A percentile compares a stretch with the other conserved stretches of the same genome.
Conservation (phyloP, 345 rosid genomes). For the Arabidopsis thaliana region DNA sequence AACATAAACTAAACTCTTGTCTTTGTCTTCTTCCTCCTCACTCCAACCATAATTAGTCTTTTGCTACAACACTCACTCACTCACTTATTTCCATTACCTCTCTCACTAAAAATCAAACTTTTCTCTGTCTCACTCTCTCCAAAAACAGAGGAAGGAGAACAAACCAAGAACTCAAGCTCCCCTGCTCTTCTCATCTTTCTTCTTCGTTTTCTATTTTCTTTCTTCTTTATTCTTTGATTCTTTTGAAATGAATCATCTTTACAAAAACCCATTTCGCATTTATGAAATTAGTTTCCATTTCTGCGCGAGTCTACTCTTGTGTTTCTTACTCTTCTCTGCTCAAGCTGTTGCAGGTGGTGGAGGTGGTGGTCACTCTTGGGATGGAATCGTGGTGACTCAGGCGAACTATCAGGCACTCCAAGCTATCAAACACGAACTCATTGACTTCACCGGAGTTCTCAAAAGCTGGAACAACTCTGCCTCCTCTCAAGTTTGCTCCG, state of each 20-base stretch:
- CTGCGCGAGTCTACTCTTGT: conserved; percentile 40
- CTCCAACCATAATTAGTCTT: conserved; percentile 41
- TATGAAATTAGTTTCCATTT: conserved; percentile 21
- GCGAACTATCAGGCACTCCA: conserved; percentile 72
- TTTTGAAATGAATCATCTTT: conserved; percentile 38
- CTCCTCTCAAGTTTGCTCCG: conserved; percentile 64
- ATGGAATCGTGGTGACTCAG: conserved; percentile 70
- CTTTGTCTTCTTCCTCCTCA: conserved; percentile 44
- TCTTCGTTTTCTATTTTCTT: conserved; percentile 29
- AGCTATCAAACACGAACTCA: conserved; percentile 70
- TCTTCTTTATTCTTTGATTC: conserved; percentile 1
- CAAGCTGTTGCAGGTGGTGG: conserved; percentile 55
- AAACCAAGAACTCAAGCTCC: conserved; percentile 34
- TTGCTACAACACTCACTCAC: conserved; percentile 33
- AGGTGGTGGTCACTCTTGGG: conserved; percentile 57
- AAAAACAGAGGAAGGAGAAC: conserved; percentile 25
- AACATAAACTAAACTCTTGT: conserved; percentile 34
- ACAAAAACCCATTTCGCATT: conserved; percentile 35
- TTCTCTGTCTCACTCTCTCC: conserved; percentile 31
- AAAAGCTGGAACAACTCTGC: conserved; percentile 78
- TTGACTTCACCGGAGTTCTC: conserved; percentile 68
- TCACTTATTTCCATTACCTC: conserved; percentile 23
- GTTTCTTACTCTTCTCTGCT: conserved; percentile 45
- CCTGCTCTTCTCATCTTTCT: conserved; percentile 29
- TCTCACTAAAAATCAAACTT: conserved; percentile 25